Evolutionary conservation across 2,329 filamentous ascomycete species (phyloP), one percentile per base, ranked within the genome.

Genomic region (Camillea tinctor): DNA sequence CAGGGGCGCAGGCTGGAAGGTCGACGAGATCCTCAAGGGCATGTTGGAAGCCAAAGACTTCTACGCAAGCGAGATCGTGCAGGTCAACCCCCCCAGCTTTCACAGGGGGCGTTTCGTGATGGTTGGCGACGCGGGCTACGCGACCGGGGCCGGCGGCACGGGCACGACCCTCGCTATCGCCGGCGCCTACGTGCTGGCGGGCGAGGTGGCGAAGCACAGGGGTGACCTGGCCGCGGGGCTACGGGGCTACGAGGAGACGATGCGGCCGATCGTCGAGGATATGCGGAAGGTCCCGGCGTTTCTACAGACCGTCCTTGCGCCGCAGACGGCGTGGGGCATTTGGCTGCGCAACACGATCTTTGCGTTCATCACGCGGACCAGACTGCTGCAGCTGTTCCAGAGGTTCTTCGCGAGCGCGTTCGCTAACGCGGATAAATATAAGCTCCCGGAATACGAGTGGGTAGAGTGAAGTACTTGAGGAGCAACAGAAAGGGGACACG

Each of bases 171-270:
- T 73, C 3, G 76, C 76, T 0, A 66, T 81, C 15, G 66, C 75
- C 2, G 73, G 74, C 5, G 80, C 76, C 1, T 82, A 83, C 64
- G 63, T 82, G 3, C 69, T 83, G 26, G 80, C 79, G 0, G 80
- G 80, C 4, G 80, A 79, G 66, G 66, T 79, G 24, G 64, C 64
- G 52, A 69, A 65, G 54, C 65, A 72, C 54, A 51, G 30, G 9
- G 64, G 63, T 20, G 65, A 77, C 63, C 26, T 78, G 17, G 67
- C 60, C 17, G 73, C 69, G 17, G 76, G 68, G 9, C 66, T 78
- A 4, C 58, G 49, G 49, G 70, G 65, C 2, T 79, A 79, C 55
- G 74, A 77, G 60, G 65, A 72, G 63, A 62, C 57, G 17, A 75
- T 79, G 69, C 69, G 69, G 48, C 74, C 76, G 4, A 66, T 77